These are phyloP conservation scores for Cystobasidium onofrii DNA, from an alignment of 768 basidiomycete genomes.

Conservation along the genomic window DNA sequence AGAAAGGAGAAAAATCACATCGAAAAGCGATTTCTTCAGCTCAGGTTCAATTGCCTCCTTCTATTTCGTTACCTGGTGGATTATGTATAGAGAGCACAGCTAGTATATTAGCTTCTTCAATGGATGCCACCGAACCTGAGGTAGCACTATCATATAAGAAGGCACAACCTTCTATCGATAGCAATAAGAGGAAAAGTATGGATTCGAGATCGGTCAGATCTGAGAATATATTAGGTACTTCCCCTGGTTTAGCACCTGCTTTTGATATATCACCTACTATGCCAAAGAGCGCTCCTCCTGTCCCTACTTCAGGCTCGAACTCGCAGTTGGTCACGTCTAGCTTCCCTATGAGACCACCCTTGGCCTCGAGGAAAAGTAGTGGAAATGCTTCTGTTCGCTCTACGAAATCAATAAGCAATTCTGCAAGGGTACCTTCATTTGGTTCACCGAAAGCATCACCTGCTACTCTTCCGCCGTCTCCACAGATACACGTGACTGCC, in stretches of 20 bases:
- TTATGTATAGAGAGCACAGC: slow-evolving; percentile 9
- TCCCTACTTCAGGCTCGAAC: background rate
- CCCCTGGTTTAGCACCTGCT: slow-evolving; percentile 2
- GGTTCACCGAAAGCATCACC: background rate
- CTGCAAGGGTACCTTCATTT: background rate
- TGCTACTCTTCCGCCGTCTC: background rate
- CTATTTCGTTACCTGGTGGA: background rate
- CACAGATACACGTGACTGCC: background rate
- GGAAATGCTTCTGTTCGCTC: background rate
- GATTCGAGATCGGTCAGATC: background rate
- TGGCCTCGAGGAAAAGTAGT: background rate
- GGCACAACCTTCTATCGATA: background rate
- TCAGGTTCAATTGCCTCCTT: background rate
- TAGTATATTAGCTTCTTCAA: background rate
- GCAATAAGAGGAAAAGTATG: background rate
- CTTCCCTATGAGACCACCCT: background rate
- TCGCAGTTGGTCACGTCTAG: background rate
- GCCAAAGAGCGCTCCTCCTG: background rate
- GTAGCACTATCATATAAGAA: no score
- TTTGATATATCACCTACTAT: background rate
- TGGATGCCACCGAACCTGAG: background rate
- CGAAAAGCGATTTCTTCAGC: background rate
- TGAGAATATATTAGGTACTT: background rate
- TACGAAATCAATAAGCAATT: background rate
- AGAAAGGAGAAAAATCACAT: background rate